Base-by-base conservation (phyloP, 768 basidiomycete genomes). In the Collybia sordida region DNA sequence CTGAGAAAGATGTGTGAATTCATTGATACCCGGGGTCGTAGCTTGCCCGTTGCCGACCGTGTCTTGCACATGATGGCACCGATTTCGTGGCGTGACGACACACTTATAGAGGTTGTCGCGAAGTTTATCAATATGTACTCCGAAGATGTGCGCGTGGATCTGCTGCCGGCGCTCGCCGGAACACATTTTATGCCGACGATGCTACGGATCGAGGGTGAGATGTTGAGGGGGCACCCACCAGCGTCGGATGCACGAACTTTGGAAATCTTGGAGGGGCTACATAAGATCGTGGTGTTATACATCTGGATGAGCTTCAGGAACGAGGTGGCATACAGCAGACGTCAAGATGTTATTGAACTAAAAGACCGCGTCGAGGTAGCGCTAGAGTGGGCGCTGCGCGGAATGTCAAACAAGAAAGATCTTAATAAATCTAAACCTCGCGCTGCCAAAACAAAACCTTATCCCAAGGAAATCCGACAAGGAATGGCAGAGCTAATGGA, bases 241-340 rank as follows among this genome's bases (percentile, higher is more conserved):
- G 9, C 41, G 25, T 35, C 58, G 62, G 48, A 38, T 9, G 8
- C 56, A 23, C 18, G 34, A 45, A 55, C 56, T 18, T 52, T 77
- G 17, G 21, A 42, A 5, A 35, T 42, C 14, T 66, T 98, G 40
- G 95, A 98, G 66, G 72, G 77, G 4, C 67, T 91, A 52, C 93
- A 99, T 68, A 88, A 86, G 59, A 69, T 81, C 24, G 59, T 92
- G 23, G 83, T 86, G 12, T 57, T 88, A 18, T 98, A 98, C 67
- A 71, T 93, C 42, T 99, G 96, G 96, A 73, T 94, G 55, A 74
- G 77, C 17, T 85, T 81, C 64, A 85, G 94, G 34, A 75, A 81
- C 50, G 74, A 81, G 0, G 72, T 91, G 45, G 73, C 83, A 6
- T 98, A 88, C 64, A 66, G 78, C 3, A 74, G 87, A n/a, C 69